Percentiles rank a stretch among this genome's conserved stretches.
These are phyloP conservation scores for Keithomyces neogunnii DNA, from an alignment of 2,329 filamentous ascomycete species.

Conservation along the genomic window DNA sequence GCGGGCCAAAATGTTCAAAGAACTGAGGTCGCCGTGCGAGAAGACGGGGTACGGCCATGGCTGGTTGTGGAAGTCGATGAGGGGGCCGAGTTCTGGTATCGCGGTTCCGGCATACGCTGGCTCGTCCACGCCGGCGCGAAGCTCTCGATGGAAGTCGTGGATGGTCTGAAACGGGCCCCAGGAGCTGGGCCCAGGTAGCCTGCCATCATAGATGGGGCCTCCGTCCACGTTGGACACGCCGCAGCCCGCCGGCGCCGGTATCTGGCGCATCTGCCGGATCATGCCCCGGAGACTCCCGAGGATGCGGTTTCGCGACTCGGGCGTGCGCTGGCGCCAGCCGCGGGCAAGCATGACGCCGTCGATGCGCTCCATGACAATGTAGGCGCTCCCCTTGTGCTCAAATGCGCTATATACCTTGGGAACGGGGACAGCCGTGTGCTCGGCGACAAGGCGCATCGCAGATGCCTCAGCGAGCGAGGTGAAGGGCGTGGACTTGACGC, in stretches of 20 bases:
- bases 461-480: neutral
- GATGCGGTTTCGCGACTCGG: neutral
- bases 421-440: neutral
- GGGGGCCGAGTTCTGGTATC: too few species aligned
- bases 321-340: neutral
- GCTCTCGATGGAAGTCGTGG: neutral
- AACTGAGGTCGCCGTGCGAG: too few species aligned
- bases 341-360: neutral
- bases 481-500: neutral
- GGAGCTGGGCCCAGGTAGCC: neutral
- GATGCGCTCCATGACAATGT: neutral
- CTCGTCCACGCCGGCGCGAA: too few species aligned
- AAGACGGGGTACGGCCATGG: too few species aligned
- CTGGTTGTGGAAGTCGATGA: neutral
- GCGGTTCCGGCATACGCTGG: too few species aligned
- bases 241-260: neutral
- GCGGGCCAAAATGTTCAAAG: neutral
- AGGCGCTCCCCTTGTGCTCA: neutral
- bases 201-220: neutral
- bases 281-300: neutral
- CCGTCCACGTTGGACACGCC: neutral
- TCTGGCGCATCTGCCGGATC: neutral
- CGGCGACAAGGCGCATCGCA: neutral
- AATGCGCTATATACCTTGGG: neutral
- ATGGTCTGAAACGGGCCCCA: neutral